Conservation (phyloP, 805 yeast species). For the Saccharomycopsis fibuligera region DNA sequence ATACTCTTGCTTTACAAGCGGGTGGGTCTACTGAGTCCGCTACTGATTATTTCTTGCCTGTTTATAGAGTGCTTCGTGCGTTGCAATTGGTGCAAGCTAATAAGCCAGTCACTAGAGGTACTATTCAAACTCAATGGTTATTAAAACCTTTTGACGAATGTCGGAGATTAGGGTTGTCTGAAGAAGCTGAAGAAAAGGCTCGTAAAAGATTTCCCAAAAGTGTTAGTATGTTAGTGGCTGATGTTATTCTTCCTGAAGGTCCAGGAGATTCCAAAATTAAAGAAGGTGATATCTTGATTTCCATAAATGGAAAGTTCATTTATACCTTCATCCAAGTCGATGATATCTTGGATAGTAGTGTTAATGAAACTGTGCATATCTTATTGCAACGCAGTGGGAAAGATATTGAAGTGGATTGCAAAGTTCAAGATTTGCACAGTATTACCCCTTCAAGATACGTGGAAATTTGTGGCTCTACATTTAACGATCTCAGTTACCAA, state of each 20-base stretch:
- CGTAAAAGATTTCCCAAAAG: constrained; percentile 64
- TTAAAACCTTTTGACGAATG: constrained; percentile 88
- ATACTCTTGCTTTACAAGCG: constrained; percentile 88
- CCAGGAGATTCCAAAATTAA: constrained; percentile 11
- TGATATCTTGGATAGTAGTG: constrained; percentile 66
- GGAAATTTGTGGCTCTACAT: constrained; percentile 80
- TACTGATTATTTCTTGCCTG: constrained; percentile 86
- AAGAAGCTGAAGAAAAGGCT: constrained; percentile 64
- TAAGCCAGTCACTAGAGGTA: constrained; percentile 72
- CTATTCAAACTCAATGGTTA: constrained; percentile 86
- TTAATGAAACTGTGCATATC: constrained; percentile 52
- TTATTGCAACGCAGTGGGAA: constrained; percentile 71
- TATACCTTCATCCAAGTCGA: constrained; percentile 76
- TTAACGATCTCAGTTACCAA: constrained; percentile 82
- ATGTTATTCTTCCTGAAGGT: constrained; percentile 13
- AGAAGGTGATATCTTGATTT: constrained; percentile 62
- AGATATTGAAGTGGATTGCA: constrained; percentile 42
- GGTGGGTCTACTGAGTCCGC: constrained; percentile 91
- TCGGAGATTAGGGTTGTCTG: constrained; percentile 73
- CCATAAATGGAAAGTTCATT: constrained; percentile 59
- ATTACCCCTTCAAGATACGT: constrained; percentile 81
- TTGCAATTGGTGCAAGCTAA: constrained; percentile 60
- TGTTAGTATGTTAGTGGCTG: constrained; percentile 13
- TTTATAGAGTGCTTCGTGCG: constrained; percentile 78
- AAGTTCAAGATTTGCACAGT: constrained; percentile 68